These are phyloP conservation scores for Botrytis paeoniae DNA, from an alignment of 2,329 filamentous ascomycete species.

Conservation along the genomic window DNA sequence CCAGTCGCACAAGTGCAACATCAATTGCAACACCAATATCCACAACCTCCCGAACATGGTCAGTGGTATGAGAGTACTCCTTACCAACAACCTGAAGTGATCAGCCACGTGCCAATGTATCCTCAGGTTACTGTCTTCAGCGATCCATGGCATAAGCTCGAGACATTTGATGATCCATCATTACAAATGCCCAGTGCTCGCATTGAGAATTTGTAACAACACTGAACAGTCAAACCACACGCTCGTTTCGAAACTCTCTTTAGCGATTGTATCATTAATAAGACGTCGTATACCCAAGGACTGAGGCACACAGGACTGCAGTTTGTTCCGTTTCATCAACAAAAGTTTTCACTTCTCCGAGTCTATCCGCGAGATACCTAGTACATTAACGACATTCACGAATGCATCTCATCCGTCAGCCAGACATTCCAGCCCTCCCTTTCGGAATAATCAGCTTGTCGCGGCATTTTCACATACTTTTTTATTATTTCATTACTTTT, in stretches of 20 bases:
- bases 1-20: constrained; percentile 36
- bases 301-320: constrained; percentile 32
- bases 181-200: constrained; percentile 59
- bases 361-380: constrained; percentile 1
- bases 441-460: neutral
- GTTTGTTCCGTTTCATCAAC: constrained; percentile 20
- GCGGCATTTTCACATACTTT: neutral
- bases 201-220: constrained; percentile 52
- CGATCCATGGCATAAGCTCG: constrained; percentile 56
- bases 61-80: constrained; percentile 52
- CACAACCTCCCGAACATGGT: constrained; percentile 43
- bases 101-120: constrained; percentile 52
- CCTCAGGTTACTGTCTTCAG: constrained; percentile 50
- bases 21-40: constrained; percentile 42
- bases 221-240: neutral
- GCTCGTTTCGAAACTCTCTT: constrained; percentile 22
- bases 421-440: neutral
- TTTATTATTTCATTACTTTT: neutral
- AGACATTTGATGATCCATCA: constrained; percentile 52
- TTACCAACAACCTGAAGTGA: constrained; percentile 56
- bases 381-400: neutral
- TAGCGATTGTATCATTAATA: constrained; percentile 30
- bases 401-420: neutral
- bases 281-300: constrained; percentile 30
- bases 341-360: constrained; percentile 17